These are phyloP conservation scores for Penicillium flavigenum DNA, from an alignment of 495 filamentous ascomycete species.

Conservation along the genomic window DNA sequence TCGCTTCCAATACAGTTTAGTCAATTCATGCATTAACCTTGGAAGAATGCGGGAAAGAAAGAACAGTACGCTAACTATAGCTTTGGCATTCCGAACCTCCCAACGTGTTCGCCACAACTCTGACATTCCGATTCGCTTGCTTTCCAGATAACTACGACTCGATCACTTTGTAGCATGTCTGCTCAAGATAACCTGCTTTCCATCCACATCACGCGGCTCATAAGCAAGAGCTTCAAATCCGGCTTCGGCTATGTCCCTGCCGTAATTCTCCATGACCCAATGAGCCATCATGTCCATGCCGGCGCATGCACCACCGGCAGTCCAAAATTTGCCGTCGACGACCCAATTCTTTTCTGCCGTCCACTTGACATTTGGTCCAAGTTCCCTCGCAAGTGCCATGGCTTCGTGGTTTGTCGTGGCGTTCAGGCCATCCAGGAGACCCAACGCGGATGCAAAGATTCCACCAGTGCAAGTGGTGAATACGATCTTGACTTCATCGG, in stretches of 20 bases:
- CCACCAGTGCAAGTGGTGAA: constrained; percentile 2
- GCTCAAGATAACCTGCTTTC: background rate
- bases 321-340: constrained; percentile 1
- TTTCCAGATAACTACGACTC: background rate
- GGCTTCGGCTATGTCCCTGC: background rate
- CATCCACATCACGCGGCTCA: background rate
- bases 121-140: background rate
- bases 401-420: background rate
- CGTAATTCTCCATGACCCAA: background rate
- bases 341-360: constrained; percentile 1
- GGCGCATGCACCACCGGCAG: background rate
- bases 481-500: background rate
- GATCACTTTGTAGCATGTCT: background rate
- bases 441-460: background rate
- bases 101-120: background rate
- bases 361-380: constrained; percentile 2
- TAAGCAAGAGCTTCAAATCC: background rate
- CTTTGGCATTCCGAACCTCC: too few relatives aligned
- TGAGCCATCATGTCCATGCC: constrained; percentile 4
- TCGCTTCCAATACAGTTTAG: too few relatives aligned
- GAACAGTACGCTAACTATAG: too few relatives aligned
- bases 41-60: too few relatives aligned
- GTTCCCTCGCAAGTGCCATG: background rate
- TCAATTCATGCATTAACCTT: too few relatives aligned
- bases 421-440: background rate